These are phyloP conservation scores for Trichothecium sympodiale DNA, from an alignment of 2,329 filamentous ascomycete species.

Conservation along the genomic window DNA sequence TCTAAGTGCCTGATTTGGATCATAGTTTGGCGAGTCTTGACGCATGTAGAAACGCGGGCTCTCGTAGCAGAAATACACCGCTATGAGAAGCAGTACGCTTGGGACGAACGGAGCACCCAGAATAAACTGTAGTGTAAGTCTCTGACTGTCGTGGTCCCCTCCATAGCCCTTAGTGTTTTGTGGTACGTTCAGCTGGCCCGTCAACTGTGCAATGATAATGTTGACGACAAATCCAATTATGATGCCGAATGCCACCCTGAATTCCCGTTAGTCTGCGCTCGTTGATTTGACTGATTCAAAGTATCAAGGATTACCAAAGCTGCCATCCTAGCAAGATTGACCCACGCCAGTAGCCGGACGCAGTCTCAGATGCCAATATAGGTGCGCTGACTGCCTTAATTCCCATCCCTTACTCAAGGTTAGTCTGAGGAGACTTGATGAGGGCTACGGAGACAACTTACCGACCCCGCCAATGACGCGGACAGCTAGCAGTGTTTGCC, in stretches of 20 bases:
- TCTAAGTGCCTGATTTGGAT: slow-evolving; percentile 20
- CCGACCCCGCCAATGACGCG: slow-evolving; percentile 19
- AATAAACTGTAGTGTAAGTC: slow-evolving; percentile 19
- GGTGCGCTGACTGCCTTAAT: slow-evolving; percentile 27
- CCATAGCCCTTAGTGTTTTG: not conserved
- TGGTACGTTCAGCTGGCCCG: not conserved
- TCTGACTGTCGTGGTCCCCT: not conserved
- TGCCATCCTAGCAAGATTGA: slow-evolving; percentile 1
- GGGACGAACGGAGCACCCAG: slow-evolving; percentile 24
- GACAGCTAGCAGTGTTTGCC: slow-evolving; percentile 17
- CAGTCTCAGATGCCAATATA: slow-evolving; percentile 25
- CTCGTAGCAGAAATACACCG: slow-evolving; percentile 26
- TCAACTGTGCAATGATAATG: slow-evolving; percentile 7
- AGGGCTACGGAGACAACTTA: slow-evolving; percentile 4
- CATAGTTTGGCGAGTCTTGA: slow-evolving; percentile 17
- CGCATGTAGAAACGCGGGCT: slow-evolving; percentile 28
- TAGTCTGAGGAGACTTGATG: no score
- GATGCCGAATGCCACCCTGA: slow-evolving; percentile 14
- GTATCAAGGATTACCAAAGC: slow-evolving; percentile 11
- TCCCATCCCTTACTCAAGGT: slow-evolving; percentile 27
- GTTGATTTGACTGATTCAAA: no score
- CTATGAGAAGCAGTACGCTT: slow-evolving; percentile 18
- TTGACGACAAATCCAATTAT: slow-evolving; percentile 14
- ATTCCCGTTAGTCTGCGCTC: no score
- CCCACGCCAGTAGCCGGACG: slow-evolving; percentile 24